A percentile compares a stretch with the other conserved stretches of the same genome.
phyloP scores from a whole-genome alignment of 108 stramenopile genomes.

The Schizochytrium sp. region DNA sequence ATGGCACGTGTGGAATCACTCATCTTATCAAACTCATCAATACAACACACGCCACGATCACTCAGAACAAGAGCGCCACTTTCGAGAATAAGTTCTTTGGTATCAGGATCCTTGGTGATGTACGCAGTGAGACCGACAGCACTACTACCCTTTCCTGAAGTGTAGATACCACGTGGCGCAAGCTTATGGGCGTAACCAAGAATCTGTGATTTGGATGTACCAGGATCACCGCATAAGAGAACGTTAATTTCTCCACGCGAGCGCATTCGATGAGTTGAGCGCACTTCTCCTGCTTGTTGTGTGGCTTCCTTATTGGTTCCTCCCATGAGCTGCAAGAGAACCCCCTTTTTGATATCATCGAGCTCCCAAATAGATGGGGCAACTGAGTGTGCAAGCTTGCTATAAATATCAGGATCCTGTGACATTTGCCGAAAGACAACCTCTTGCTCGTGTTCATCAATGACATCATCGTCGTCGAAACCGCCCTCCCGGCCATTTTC shows the following conservation, averaged over 20 bases:
- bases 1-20: slow-evolving; percentile 93
- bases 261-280: slow-evolving; percentile 58
- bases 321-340: slow-evolving; percentile 96
- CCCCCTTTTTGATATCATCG: slow-evolving; percentile 98
- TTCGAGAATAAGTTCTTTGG: slow-evolving; percentile 95
- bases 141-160: slow-evolving; percentile 94
- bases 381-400: slow-evolving; percentile 82
- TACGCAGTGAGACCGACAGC: slow-evolving; percentile 99
- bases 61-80: slow-evolving; percentile 95
- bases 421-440: slow-evolving; percentile 75
- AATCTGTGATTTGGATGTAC: slow-evolving; percentile 96
- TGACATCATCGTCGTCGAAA: slow-evolving; percentile 6
- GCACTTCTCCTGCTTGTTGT: slow-evolving; percentile 25
- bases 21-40: slow-evolving; percentile 99
- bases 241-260: slow-evolving; percentile 98
- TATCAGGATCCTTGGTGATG: slow-evolving; percentile 98
- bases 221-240: slow-evolving; percentile 97
- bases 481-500: slow-evolving; percentile 35
- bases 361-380: slow-evolving; percentile 99
- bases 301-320: slow-evolving; percentile 78
- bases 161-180: slow-evolving; percentile 96
- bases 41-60: slow-evolving; percentile 97
- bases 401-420: slow-evolving; percentile 79
- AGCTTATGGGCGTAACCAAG: slow-evolving; percentile 95
- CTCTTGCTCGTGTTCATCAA: slow-evolving; percentile 1